Conservation (phyloP, 2,329 filamentous ascomycete genomes). For the Hypoxylon sp. region DNA sequence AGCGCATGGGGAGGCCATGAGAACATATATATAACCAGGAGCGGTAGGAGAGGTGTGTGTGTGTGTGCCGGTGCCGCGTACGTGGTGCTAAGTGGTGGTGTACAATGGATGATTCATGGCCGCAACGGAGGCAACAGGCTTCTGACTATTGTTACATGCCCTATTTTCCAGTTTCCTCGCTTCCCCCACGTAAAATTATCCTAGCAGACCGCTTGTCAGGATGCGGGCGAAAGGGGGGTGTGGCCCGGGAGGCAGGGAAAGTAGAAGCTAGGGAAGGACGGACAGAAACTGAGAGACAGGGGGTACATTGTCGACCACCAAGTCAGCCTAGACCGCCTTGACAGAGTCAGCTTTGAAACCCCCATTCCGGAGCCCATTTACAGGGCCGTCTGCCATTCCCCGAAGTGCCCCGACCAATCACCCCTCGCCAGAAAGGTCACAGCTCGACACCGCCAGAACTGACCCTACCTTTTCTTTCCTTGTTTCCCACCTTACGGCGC, state of each 20-base stretch:
- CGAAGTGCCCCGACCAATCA: conserved; percentile 38
- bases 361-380: conserved; percentile 38
- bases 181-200: conserved; percentile 42
- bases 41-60: conserved; percentile 27
- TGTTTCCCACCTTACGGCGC: conserved; percentile 21
- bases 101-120: conserved; percentile 38
- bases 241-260: conserved; percentile 37
- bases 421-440: conserved; percentile 15
- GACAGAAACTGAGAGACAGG: not conserved
- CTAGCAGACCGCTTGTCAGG: conserved; percentile 50
- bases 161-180: conserved; percentile 39
- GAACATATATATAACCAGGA: conserved; percentile 48
- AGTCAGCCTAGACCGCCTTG: conserved; percentile 52
- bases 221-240: conserved; percentile 37
- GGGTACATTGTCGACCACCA: conserved; percentile 40
- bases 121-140: conserved; percentile 40
- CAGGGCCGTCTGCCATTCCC: conserved; percentile 30
- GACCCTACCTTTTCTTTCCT: not conserved
- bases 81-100: not conserved
- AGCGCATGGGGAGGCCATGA: conserved; percentile 45
- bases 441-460: conserved; percentile 32
- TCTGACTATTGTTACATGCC: conserved; percentile 37
- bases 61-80: conserved; percentile 7
- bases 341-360: conserved; percentile 47
- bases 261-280: not conserved